phyloP scores from a whole-genome alignment of 108 stramenopile species.

The Nitzschia palea region DNA sequence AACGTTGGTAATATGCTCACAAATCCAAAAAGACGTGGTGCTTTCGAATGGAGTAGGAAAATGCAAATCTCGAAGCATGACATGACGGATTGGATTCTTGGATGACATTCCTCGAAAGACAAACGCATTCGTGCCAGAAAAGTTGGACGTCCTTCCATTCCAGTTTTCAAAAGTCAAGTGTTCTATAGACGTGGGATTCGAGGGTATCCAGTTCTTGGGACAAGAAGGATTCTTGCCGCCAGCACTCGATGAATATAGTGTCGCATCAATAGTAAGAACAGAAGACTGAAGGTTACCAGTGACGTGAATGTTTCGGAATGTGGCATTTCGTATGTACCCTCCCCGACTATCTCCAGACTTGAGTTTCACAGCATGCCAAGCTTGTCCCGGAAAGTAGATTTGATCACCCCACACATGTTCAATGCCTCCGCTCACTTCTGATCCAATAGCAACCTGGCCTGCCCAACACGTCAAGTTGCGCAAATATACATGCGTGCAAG shows the following conservation, averaged over 20 bases:
- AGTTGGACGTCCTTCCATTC: neutral
- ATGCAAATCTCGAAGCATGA: neutral
- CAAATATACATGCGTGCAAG: neutral
- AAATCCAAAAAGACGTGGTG: neutral
- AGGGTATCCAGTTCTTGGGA: neutral
- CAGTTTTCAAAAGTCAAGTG: constrained; percentile 1
- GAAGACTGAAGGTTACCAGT: neutral
- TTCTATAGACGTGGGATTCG: neutral
- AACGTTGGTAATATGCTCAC: neutral
- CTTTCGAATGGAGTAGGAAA: neutral
- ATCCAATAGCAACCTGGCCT: constrained; percentile 28
- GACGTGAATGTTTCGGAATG: neutral
- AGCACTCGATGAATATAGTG: neutral
- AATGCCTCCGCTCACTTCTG: constrained; percentile 42
- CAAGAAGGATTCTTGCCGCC: constrained; percentile 5
- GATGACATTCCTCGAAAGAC: neutral
- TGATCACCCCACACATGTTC: constrained; percentile 16
- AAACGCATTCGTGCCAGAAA: neutral
- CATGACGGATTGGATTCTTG: neutral
- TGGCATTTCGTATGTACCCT: constrained; percentile 12
- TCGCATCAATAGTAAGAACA: neutral
- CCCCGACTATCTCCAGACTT: constrained; percentile 4
- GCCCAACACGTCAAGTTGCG: constrained; percentile 10
- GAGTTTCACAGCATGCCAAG: neutral
- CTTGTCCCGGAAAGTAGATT: neutral